These are phyloP conservation scores for Trichocladium antarcticum DNA, from an alignment of 495 filamentous ascomycete species.

Conservation along the genomic window DNA sequence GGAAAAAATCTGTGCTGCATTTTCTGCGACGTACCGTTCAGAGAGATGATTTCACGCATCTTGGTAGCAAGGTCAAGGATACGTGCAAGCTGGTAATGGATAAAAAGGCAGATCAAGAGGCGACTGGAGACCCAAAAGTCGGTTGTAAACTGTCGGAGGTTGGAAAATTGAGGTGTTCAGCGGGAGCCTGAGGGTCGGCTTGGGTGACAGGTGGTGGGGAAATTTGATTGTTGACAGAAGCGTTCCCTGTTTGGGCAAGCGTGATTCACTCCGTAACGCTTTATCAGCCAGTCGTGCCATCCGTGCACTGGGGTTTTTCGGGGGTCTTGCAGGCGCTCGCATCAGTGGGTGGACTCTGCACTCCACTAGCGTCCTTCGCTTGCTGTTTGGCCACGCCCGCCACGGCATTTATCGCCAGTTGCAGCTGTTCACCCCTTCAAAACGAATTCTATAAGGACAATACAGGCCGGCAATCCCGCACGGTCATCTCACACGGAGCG, in stretches of 20 bases:
- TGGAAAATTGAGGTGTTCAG: constrained; percentile 26
- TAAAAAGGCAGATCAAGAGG: constrained; percentile 11
- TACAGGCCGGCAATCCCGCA: no score
- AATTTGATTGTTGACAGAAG: constrained; percentile 32
- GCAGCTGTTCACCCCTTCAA: no score
- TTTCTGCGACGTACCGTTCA: constrained; percentile 72
- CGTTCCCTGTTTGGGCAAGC: constrained; percentile 24
- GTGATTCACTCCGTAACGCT: constrained; percentile 13
- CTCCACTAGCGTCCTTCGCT: no score
- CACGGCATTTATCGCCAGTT: no score
- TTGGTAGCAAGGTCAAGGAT: constrained; percentile 31
- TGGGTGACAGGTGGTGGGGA: constrained; percentile 23
- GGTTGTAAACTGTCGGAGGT: constrained; percentile 20
- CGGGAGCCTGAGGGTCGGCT: constrained; percentile 22
- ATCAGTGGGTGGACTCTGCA: constrained; percentile 3
- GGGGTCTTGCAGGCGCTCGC: constrained; percentile 1
- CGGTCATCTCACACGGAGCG: no score
- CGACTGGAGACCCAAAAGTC: constrained; percentile 10
- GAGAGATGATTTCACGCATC: constrained; percentile 98
- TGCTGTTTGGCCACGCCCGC: no score
- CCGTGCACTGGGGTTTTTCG: neutral
- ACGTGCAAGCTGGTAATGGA: constrained; percentile 15
- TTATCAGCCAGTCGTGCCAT: constrained; percentile 18
- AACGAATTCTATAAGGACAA: no score
- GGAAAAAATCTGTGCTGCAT: constrained; percentile 9